Percentiles rank a stretch among this genome's conserved stretches.
These are phyloP conservation scores for Vicia sativa DNA, from an alignment of 306 rosid genomes.

Conservation along the genomic window DNA sequence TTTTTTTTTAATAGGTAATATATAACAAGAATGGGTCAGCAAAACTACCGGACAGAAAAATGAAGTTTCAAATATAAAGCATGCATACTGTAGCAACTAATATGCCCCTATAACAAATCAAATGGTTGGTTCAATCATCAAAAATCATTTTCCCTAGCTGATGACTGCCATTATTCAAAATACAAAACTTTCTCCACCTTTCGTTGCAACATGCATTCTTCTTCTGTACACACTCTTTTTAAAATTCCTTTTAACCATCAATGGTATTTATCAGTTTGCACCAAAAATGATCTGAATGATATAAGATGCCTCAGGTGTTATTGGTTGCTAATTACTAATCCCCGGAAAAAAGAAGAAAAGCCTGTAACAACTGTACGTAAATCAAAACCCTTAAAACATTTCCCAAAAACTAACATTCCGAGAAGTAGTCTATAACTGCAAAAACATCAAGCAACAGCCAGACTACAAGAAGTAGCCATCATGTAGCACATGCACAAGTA, in stretches of 20 bases:
- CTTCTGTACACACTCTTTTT: neutral
- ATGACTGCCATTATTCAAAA: neutral
- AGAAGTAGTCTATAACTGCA: neutral
- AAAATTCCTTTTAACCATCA: conserved; percentile 5
- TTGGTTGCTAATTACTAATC: neutral
- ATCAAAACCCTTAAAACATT: neutral
- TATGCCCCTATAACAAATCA: conserved; percentile 19
- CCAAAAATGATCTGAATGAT: conserved; percentile 2
- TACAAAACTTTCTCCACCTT: conserved; percentile 21
- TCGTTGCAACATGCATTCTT: neutral
- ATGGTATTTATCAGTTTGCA: conserved; percentile 8
- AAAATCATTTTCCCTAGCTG: conserved; percentile 1
- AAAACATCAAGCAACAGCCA: conserved; percentile 5
- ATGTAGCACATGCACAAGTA: neutral
- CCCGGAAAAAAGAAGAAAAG: neutral
- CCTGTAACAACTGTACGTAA: neutral
- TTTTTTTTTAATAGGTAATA: neutral
- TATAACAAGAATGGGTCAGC: conserved; percentile 13
- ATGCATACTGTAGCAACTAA: conserved; percentile 7
- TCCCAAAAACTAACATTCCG: conserved; percentile 10
- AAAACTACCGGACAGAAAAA: conserved; percentile 18
- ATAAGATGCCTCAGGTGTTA: neutral
- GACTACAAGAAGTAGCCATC: neutral
- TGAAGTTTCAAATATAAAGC: conserved; percentile 8
- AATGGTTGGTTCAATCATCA: conserved; percentile 19